phyloP scores from a whole-genome alignment of 73 alveolate species.

The Paramecium bursaria region DNA sequence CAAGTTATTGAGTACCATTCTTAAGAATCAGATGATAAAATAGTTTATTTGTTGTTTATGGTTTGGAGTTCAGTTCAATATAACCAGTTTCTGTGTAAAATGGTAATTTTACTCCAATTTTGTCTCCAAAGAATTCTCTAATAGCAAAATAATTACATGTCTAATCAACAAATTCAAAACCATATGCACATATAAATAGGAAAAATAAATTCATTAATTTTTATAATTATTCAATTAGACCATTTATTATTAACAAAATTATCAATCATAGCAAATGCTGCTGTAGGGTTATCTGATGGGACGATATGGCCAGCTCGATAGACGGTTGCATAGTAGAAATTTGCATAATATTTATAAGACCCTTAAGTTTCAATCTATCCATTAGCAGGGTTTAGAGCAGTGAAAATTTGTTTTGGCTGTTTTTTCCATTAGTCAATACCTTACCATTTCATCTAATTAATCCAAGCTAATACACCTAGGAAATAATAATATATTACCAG shows the following conservation, averaged over 20 bases:
- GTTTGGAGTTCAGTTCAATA: too few species aligned
- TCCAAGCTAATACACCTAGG: too few species aligned
- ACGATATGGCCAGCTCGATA: constrained; percentile 92
- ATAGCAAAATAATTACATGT: too few species aligned
- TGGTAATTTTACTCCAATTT: constrained; percentile 11
- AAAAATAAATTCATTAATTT: too few species aligned
- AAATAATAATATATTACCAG: too few species aligned
- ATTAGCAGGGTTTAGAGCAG: constrained; percentile 65
- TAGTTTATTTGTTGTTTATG: too few species aligned
- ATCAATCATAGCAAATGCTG: constrained; percentile 77
- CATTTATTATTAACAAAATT: constrained; percentile 75
- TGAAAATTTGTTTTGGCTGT: constrained; percentile 60
- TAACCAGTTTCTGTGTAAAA: constrained; percentile 51
- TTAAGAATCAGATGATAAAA: too few species aligned
- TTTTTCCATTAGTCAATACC: constrained; percentile 73
- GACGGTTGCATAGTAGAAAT: constrained; percentile 60
- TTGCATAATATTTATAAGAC: not conserved
- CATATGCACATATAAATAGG: too few species aligned
- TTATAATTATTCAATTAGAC: too few species aligned
- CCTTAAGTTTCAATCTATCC: constrained; percentile 1
- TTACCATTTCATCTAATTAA: constrained; percentile 19
- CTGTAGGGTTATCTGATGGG: constrained; percentile 86
- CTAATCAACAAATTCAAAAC: too few species aligned
- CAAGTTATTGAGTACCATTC: constrained; percentile 36
- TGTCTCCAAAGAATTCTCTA: constrained; percentile 12